Evolutionary conservation across 441 rosid species (phyloP), one percentile per base, ranked within the genome.

Genomic region (Pelargonium fulgidum): DNA sequence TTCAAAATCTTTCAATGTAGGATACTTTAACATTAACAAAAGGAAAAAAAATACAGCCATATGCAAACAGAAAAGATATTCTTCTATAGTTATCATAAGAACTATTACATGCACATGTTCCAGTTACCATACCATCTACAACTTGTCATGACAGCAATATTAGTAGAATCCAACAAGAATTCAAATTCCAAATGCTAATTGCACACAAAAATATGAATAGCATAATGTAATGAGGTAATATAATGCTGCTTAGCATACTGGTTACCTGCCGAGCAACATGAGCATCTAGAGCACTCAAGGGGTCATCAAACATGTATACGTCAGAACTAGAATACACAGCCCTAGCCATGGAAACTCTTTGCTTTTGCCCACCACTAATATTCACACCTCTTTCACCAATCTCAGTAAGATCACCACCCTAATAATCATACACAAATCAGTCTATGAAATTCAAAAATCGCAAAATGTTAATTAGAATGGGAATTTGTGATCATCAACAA

Each of bases 371-470:
- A 72, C 98, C 97, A 68, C 98, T 92, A 72, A 92, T 90, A 78
- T 90, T 92, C 59, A 89, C 98, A 61, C 98, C 98, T 80, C 98
- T 89, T 81, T 92, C 98, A 76, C 91, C 97, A 83, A 89, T 91
- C 89, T 91, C 97, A 0, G 98, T 90, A 48, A 92, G 87, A 84
- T 92, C 96, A 70, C 93, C 93, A 64, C 96, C 99, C 99, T 93
- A 72, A 69, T 65, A 73, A 74, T 72, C 71, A 80, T 69, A 2
- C 66, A 77, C 62, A 65, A 65, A 44, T 64, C 41, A 73, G 14
- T 70, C 50, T 3, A 75, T 77, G 24, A 65, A 78, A 73, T 45
- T 44, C 56, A 66, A 68, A 17, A 16, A 26, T 59, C 45, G 13
- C 7, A 65, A 64, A 66, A 58, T 64, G 17, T 6, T 42, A 52